Evolutionary conservation across 176 grass and related monocot species (phyloP), one percentile per base, ranked within the genome.

Genomic region (Eleusine coracana): DNA sequence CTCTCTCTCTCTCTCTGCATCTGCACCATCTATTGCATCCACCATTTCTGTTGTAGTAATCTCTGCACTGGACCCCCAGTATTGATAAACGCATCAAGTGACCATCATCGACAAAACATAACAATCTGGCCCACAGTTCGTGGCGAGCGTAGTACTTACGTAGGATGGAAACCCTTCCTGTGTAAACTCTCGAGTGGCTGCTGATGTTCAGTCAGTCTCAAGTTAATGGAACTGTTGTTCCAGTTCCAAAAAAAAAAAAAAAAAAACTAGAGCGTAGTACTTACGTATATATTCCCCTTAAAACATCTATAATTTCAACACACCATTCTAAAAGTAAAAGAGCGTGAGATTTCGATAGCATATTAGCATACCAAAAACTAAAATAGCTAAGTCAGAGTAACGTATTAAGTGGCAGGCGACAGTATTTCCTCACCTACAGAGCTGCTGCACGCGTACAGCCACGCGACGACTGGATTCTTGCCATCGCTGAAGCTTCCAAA

Each of bases 71-170:
- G 74, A 46, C 17, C 80, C 72, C 79, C 80, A 15, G 68, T 81
- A 85, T 79, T 79, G 79, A 90, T 90, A 86, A 83, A 82, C 84
- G 52, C 75, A 87, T 87, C 84, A 78, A 87, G 63, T 80, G 62
- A 34, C 80, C 80, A 87, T 87, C 88, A 87, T 87, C 79, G 80
- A 46, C 61, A 68, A 68, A 67, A 29, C 75, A 44, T 83, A 83
- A 75, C 74, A 83, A 75, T 83, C 3, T 83, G 84, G 75, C 84
- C 84, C 88, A 79, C 46, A 71, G 67, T 48, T 34, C 42, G 83
- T 82, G 78, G 69, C 40, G 41, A 78, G n/a, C 69, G 11, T 21
- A 64, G 58, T 68, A 51, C 49, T 51, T 51, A 61, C 46, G 44
- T 66, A 78, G 25, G 25, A 25, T 25, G 25, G 25, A 25, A 25